Percentiles rank a stretch among this genome's conserved stretches.
phyloP scores from a whole-genome alignment of 2,329 filamentous ascomycete species.

The Ascomycota sp. region DNA sequence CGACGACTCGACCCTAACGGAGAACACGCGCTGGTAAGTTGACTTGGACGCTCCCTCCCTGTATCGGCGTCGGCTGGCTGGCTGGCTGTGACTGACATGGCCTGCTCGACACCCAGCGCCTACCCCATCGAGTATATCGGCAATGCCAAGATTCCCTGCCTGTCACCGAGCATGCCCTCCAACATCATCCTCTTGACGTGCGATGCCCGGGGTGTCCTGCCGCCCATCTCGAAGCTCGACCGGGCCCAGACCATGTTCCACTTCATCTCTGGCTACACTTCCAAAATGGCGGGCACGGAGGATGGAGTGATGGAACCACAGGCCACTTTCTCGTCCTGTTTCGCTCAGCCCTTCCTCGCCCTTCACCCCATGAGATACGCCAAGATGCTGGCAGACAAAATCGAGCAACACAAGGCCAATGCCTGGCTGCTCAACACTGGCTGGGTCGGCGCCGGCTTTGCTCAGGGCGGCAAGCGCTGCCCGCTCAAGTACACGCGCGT shows the following conservation, averaged over 20 bases:
- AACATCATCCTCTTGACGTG: slow-evolving; percentile 98
- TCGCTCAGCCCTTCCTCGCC: slow-evolving; percentile 96
- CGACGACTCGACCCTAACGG: slow-evolving; percentile 82
- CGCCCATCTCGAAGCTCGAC: slow-evolving; percentile 92
- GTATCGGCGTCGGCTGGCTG: slow-evolving; percentile 2
- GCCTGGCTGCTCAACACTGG: slow-evolving; percentile 98
- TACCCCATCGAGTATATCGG: slow-evolving; percentile 98
- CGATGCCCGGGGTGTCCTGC: slow-evolving; percentile 90
- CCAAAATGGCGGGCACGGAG: slow-evolving; percentile 99
- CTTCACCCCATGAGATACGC: slow-evolving; percentile 99
- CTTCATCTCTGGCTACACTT: slow-evolving; percentile 99
- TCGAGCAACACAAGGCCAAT: slow-evolving; percentile 81
- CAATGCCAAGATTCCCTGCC: slow-evolving; percentile 96
- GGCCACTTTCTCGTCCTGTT: slow-evolving; percentile 97
- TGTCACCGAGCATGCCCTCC: slow-evolving; percentile 68
- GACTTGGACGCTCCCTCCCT: slow-evolving; percentile 3
- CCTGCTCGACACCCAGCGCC: slow-evolving; percentile 23
- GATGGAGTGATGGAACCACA: slow-evolving; percentile 92
- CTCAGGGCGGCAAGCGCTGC: slow-evolving; percentile 88
- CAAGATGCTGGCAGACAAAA: slow-evolving; percentile 96
- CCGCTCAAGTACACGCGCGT: slow-evolving; percentile 97
- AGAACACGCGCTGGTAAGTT: slow-evolving; percentile 69
- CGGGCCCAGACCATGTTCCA: slow-evolving; percentile 98
- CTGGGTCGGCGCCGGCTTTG: slow-evolving; percentile 82
- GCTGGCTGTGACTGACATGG: no score